These are phyloP conservation scores for Fusarium torulosum DNA, from an alignment of 2,329 filamentous ascomycete genomes.

Conservation along the genomic window DNA sequence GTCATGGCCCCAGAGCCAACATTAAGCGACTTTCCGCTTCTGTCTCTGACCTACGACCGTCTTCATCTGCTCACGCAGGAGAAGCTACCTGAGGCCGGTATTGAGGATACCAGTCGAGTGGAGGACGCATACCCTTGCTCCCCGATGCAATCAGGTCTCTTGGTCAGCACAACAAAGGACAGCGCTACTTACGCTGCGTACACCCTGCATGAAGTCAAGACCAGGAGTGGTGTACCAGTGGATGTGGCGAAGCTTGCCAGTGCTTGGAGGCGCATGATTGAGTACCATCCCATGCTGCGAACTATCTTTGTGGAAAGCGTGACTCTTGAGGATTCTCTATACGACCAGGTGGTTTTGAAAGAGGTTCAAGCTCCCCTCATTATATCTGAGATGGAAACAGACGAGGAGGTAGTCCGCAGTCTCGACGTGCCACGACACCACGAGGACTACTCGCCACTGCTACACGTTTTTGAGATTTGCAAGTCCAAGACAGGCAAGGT, in stretches of 20 bases:
- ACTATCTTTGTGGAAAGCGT: conserved; percentile 63
- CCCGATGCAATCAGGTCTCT: conserved; percentile 54
- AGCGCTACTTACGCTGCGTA: conserved; percentile 52
- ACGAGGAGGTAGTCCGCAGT: conserved; percentile 21
- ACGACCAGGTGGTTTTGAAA: conserved; percentile 61
- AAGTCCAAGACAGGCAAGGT: conserved; percentile 38
- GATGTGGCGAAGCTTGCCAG: conserved; percentile 30
- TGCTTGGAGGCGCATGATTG: conserved; percentile 57
- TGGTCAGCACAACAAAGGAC: conserved; percentile 56
- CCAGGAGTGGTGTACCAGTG: conserved; percentile 34
- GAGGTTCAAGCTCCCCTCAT: conserved; percentile 18
- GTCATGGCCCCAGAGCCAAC: conserved; percentile 25
- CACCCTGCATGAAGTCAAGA: conserved; percentile 50
- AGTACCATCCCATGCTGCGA: conserved; percentile 58
- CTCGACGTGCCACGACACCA: conserved; percentile 21
- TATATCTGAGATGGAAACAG: conserved; percentile 21
- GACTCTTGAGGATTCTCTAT: conserved; percentile 58
- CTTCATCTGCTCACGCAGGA: conserved; percentile 23
- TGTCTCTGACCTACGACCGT: conserved; percentile 37
- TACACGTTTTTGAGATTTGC: conserved; percentile 41
- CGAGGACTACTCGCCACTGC: background rate
- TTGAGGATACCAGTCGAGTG: background rate
- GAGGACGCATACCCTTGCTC: conserved; percentile 56
- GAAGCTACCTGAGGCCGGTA: conserved; percentile 31
- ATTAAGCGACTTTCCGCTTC: conserved; percentile 35